A percentile compares a stretch with the other conserved stretches of the same genome.
Evolutionary conservation across 352 stramenopile genomes (phyloP).

Genomic region (Phytophthora tentaculata): DNA sequence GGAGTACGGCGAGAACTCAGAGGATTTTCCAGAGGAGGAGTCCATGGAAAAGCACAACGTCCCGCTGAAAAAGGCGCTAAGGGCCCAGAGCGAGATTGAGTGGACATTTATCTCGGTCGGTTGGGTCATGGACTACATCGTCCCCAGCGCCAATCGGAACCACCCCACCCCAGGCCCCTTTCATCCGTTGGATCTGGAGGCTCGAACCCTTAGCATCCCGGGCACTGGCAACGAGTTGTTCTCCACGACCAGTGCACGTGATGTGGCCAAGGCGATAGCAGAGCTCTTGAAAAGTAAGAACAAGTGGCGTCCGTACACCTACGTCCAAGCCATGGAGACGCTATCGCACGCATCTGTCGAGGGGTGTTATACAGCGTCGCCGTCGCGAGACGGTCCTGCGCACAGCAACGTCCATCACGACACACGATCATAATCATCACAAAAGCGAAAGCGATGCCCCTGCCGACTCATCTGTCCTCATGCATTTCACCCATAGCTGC

Average conservation of each 20-base stretch:
- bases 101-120: conserved; percentile 43
- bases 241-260: conserved; percentile 32
- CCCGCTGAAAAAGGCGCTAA: conserved; percentile 28
- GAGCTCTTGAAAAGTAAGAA: conserved; percentile 29
- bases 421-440: too few relatives aligned
- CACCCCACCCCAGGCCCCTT: too few relatives aligned
- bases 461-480: too few relatives aligned
- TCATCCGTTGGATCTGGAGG: conserved; percentile 27
- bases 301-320: conserved; percentile 42
- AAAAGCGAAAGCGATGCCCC: too few relatives aligned
- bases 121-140: conserved; percentile 42
- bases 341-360: too few relatives aligned
- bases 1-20: conserved; percentile 42
- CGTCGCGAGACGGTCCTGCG: too few relatives aligned
- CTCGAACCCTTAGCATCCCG: conserved; percentile 42
- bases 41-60: conserved; percentile 5
- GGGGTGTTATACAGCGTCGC: too few relatives aligned
- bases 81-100: conserved; percentile 38
- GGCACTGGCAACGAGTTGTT: conserved; percentile 40
- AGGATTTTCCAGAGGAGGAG: conserved; percentile 17
- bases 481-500: too few relatives aligned
- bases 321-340: conserved; percentile 41
- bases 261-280: conserved; percentile 26
- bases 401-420: too few relatives aligned
- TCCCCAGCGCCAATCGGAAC: conserved; percentile 38